Evolutionary conservation across 139 green algal genomes (phyloP).

Genomic region (Coelastrella sp.): DNA sequence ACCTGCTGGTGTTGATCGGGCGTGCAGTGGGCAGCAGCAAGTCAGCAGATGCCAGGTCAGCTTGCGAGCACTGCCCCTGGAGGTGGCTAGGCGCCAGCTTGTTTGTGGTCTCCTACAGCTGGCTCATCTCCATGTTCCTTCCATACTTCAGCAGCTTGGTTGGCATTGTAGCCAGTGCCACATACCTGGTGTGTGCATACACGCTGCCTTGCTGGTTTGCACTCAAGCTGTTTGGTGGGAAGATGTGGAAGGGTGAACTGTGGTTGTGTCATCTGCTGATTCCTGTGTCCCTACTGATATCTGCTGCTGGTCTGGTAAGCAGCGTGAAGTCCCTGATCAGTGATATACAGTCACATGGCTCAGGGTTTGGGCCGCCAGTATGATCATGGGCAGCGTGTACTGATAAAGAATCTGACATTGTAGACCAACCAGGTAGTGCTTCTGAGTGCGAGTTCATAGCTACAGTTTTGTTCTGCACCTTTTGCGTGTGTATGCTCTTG

Average conservation of each 20-base stretch:
- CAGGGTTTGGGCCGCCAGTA: conserved; percentile 34
- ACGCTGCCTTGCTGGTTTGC: conserved; percentile 64
- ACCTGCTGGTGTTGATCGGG: conserved; percentile 63
- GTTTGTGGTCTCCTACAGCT: conserved; percentile 64
- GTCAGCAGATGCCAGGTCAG: neutral
- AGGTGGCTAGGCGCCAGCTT: conserved; percentile 52
- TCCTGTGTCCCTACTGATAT: conserved; percentile 41
- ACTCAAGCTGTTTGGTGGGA: conserved; percentile 46
- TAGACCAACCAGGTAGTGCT: no score
- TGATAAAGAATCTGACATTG: no score
- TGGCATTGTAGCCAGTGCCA: conserved; percentile 62
- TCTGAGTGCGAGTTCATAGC: no score
- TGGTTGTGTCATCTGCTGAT: conserved; percentile 46
- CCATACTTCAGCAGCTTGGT: conserved; percentile 72
- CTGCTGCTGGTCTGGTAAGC: conserved; percentile 41
- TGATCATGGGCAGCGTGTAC: neutral
- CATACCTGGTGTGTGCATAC: conserved; percentile 70
- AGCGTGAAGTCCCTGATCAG: conserved; percentile 49
- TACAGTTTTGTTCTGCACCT: no score
- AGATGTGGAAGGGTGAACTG: conserved; percentile 37
- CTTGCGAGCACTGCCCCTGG: conserved; percentile 21
- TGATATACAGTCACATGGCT: conserved; percentile 42
- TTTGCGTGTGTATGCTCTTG: no score
- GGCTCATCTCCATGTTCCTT: conserved; percentile 56
- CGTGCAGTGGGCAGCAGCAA: neutral